These are phyloP conservation scores for Fusarium sp. DNA, from an alignment of 2,329 filamentous ascomycete genomes.

Conservation along the genomic window DNA sequence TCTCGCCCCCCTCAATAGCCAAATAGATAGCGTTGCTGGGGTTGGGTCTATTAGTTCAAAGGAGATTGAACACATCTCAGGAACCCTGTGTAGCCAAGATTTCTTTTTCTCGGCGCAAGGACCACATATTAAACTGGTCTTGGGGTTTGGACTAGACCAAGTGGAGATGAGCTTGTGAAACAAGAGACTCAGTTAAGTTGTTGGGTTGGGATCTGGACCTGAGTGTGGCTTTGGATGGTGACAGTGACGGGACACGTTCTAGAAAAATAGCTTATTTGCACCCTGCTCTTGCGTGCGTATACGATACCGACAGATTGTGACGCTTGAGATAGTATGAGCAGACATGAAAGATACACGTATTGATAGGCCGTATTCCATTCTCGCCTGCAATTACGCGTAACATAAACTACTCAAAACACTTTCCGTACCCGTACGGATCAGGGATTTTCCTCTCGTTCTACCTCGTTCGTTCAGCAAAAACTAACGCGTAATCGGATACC, in stretches of 20 bases:
- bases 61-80: background rate
- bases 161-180: conserved; percentile 1
- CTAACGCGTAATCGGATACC: conserved; percentile 22
- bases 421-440: background rate
- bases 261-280: background rate
- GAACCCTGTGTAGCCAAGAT: conserved; percentile 6
- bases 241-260: background rate
- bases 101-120: background rate
- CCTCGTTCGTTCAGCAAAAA: background rate
- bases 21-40: background rate
- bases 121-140: conserved; percentile 15
- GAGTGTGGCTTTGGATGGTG: background rate
- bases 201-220: background rate
- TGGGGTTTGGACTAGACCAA: background rate
- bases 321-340: background rate
- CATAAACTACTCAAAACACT: conserved; percentile 1
- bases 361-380: background rate
- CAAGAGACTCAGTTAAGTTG: background rate
- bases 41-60: background rate
- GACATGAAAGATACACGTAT: background rate
- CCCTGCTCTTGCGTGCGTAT: background rate
- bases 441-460: background rate
- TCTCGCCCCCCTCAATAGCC: background rate
- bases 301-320: background rate
- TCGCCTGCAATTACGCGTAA: conserved; percentile 4